Conservation (phyloP, 2,329 filamentous ascomycete genomes). For the Grosmannia serpens region DNA sequence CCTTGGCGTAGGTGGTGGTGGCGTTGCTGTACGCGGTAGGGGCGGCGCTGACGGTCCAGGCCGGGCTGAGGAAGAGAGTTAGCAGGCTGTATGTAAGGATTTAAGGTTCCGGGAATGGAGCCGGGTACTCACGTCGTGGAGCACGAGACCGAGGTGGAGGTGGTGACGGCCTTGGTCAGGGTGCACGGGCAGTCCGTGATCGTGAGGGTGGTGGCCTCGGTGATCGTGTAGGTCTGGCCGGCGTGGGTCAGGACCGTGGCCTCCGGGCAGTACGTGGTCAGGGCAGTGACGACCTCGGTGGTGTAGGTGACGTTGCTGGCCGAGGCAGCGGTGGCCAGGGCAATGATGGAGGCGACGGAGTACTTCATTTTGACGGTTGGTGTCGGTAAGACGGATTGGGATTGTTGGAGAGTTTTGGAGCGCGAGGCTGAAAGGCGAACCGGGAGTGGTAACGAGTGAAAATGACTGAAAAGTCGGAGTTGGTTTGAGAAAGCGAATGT, state of each 20-base stretch:
- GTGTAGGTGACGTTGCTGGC: slow-evolving; percentile 38
- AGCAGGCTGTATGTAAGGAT: not conserved
- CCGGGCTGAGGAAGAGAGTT: not conserved
- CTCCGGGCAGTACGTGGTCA: slow-evolving; percentile 62
- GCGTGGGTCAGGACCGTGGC: slow-evolving; percentile 53
- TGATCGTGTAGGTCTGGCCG: slow-evolving; percentile 57
- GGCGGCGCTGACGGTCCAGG: not conserved
- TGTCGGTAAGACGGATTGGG: slow-evolving; percentile 22
- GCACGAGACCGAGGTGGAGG: slow-evolving; percentile 41
- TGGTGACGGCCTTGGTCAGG: slow-evolving; percentile 45
- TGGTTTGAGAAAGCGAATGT: slow-evolving; percentile 20
- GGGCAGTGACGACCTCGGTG: slow-evolving; percentile 54
- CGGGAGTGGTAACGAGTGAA: slow-evolving; percentile 39
- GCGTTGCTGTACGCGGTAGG: slow-evolving; percentile 24
- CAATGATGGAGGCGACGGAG: slow-evolving; percentile 40
- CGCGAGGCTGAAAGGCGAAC: slow-evolving; percentile 16
- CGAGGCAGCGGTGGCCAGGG: slow-evolving; percentile 36
- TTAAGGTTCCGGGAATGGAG: too few relatives aligned
- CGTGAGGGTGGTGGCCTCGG: slow-evolving; percentile 52
- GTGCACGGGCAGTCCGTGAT: slow-evolving; percentile 59
- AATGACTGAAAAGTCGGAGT: slow-evolving; percentile 46
- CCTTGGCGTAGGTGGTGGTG: slow-evolving; percentile 18
- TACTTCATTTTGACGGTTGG: slow-evolving; percentile 54
- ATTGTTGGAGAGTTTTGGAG: slow-evolving; percentile 10
- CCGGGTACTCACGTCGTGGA: slow-evolving; percentile 20